Percentiles rank a stretch among this genome's conserved stretches.
Evolutionary conservation across 2,329 filamentous ascomycete species (phyloP).

Genomic region (Hypoxylon sp.): DNA sequence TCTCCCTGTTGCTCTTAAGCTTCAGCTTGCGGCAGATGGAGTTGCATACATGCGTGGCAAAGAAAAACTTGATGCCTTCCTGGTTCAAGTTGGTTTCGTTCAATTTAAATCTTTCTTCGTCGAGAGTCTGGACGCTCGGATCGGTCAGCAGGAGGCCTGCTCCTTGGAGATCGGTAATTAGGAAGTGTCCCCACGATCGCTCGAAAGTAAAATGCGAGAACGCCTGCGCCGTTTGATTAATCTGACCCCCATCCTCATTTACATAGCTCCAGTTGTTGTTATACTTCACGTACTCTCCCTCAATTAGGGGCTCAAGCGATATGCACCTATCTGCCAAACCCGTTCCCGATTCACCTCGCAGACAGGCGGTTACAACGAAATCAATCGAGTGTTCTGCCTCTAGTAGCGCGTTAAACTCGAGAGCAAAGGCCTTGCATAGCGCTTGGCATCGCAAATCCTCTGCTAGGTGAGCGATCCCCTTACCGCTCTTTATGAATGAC

Average conservation of each 20-base stretch:
- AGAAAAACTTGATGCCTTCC: slow-evolving; percentile 9
- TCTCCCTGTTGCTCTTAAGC: slow-evolving; percentile 3
- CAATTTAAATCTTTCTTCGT: slow-evolving; percentile 42
- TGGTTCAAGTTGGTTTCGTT: not conserved
- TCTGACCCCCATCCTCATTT: slow-evolving; percentile 48
- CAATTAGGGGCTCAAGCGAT: slow-evolving; percentile 57
- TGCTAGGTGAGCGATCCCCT: slow-evolving; percentile 51
- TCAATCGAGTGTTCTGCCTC: slow-evolving; percentile 51
- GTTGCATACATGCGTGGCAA: slow-evolving; percentile 5
- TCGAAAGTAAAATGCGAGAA: slow-evolving; percentile 62
- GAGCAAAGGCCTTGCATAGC: slow-evolving; percentile 59
- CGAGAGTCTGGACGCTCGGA: slow-evolving; percentile 57
- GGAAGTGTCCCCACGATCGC: slow-evolving; percentile 56
- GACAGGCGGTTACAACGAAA: not conserved
- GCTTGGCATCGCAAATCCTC: slow-evolving; percentile 59
- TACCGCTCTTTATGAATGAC: slow-evolving; percentile 51
- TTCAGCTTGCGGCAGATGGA: not conserved
- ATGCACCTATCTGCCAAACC: slow-evolving; percentile 42
- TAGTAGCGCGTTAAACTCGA: slow-evolving; percentile 58
- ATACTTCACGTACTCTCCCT: slow-evolving; percentile 58
- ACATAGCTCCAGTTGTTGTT: slow-evolving; percentile 56
- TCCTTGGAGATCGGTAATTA: slow-evolving; percentile 52
- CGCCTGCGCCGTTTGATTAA: slow-evolving; percentile 56
- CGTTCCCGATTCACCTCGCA: not conserved
- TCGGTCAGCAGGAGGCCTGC: slow-evolving; percentile 57